These are phyloP conservation scores for Aspergillus panamensis DNA, from an alignment of 495 filamentous ascomycete genomes.

Conservation along the genomic window DNA sequence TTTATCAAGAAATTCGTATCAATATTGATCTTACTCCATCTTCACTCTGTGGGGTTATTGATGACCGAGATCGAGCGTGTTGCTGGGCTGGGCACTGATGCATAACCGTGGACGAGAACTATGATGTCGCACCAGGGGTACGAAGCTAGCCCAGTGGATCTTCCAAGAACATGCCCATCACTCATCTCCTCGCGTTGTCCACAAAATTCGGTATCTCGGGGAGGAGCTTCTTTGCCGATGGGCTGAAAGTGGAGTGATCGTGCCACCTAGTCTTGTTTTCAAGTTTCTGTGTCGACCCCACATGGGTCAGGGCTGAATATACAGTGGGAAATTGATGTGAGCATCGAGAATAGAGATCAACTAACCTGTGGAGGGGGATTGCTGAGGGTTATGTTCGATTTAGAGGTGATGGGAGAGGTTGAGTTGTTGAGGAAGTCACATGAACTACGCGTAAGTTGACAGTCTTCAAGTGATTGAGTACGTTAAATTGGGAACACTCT, in stretches of 20 bases:
- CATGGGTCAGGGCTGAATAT: constrained; percentile 42
- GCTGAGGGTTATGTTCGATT: neutral
- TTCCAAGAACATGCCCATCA: neutral
- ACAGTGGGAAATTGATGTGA: constrained; percentile 17
- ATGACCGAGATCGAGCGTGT: too few relatives aligned
- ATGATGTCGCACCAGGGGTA: neutral
- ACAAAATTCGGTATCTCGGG: constrained; percentile 19
- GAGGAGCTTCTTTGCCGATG: constrained; percentile 19
- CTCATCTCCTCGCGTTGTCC: neutral
- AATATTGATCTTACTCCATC: too few relatives aligned
- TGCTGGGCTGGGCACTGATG: neutral
- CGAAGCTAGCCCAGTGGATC: too few relatives aligned
- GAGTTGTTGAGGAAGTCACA: neutral
- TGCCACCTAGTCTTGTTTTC: neutral
- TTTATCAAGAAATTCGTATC: too few relatives aligned
- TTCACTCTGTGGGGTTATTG: constrained; percentile 5
- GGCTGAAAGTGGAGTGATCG: constrained; percentile 4
- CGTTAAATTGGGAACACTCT: too few relatives aligned
- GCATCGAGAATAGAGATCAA: constrained; percentile 5
- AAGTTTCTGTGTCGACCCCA: constrained; percentile 28
- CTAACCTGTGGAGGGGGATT: neutral
- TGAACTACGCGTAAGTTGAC: too few relatives aligned
- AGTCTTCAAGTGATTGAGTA: too few relatives aligned
- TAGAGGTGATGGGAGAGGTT: neutral
- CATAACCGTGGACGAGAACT: neutral